A percentile compares a stretch with the other conserved stretches of the same genome.
phyloP scores from a whole-genome alignment of 1,139 yeast species.

The Waltiozyma sp. region DNA sequence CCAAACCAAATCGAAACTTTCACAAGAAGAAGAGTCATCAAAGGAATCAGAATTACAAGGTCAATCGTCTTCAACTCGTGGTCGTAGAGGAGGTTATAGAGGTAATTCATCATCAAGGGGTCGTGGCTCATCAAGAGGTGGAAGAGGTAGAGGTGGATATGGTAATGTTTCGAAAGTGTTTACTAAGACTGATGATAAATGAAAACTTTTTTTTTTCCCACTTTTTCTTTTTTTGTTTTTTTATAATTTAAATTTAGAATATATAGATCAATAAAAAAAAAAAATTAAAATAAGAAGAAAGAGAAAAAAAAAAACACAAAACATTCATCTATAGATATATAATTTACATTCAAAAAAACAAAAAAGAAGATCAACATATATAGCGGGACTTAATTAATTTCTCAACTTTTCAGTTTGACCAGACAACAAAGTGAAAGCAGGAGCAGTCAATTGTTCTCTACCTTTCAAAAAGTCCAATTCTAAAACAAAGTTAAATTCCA shows the following conservation, averaged over 20 bases:
- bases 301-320: too few relatives aligned
- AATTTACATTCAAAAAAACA: too few relatives aligned
- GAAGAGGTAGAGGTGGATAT: background rate
- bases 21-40: background rate
- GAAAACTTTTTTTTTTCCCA: too few relatives aligned
- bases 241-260: too few relatives aligned
- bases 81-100: slow-evolving; percentile 1
- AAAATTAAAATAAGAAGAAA: too few relatives aligned
- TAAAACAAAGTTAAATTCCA: slow-evolving; percentile 80
- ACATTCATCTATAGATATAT: too few relatives aligned
- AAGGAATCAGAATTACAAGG: background rate
- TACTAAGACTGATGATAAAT: background rate
- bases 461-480: slow-evolving; percentile 94
- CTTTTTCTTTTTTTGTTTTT: too few relatives aligned
- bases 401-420: slow-evolving; percentile 55
- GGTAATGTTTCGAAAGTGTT: background rate
- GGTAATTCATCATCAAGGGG: too few relatives aligned
- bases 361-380: too few relatives aligned
- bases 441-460: slow-evolving; percentile 75
- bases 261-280: too few relatives aligned
- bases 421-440: slow-evolving; percentile 74
- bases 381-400: too few relatives aligned
- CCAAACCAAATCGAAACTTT: background rate
- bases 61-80: background rate
- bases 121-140: too few relatives aligned